These are phyloP conservation scores for Ustilaginoidea virens DNA, from an alignment of 2,329 filamentous ascomycete genomes.

Conservation along the genomic window DNA sequence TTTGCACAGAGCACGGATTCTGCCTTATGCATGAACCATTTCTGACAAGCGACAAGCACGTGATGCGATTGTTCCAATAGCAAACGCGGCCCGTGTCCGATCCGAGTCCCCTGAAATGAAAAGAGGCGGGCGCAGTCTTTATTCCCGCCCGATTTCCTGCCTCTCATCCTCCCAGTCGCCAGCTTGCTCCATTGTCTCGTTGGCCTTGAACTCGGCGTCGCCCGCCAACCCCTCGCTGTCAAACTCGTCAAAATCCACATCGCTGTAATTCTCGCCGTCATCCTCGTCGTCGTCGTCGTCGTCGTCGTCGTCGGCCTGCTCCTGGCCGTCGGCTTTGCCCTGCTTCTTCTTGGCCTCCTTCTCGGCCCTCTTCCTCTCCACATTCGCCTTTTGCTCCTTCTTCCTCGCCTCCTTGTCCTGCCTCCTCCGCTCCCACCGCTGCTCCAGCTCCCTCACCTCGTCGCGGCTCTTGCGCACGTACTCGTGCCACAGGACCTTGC, in stretches of 20 bases:
- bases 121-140: background rate
- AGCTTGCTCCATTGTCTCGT: constrained; percentile 32
- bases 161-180: constrained; percentile 38
- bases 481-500: constrained; percentile 96
- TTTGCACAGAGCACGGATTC: no score
- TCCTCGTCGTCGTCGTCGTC: constrained; percentile 24
- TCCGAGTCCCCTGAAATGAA: no score
- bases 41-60: no score
- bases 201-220: constrained; percentile 32
- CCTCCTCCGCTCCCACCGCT: constrained; percentile 62
- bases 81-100: no score
- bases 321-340: constrained; percentile 16
- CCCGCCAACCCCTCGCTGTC: constrained; percentile 36
- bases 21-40: no score
- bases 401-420: constrained; percentile 71
- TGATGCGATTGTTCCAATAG: background rate
- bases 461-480: constrained; percentile 72
- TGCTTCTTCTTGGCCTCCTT: constrained; percentile 26
- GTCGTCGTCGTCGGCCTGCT: constrained; percentile 21
- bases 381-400: constrained; percentile 74
- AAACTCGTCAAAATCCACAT: constrained; percentile 31
- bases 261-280: constrained; percentile 28
- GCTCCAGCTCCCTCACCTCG: constrained; percentile 66
- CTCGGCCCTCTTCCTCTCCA: constrained; percentile 61
- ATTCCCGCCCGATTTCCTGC: constrained; percentile 9